phyloP scores from a whole-genome alignment of 805 yeast species.

The Candida pseudofarinosa region DNA sequence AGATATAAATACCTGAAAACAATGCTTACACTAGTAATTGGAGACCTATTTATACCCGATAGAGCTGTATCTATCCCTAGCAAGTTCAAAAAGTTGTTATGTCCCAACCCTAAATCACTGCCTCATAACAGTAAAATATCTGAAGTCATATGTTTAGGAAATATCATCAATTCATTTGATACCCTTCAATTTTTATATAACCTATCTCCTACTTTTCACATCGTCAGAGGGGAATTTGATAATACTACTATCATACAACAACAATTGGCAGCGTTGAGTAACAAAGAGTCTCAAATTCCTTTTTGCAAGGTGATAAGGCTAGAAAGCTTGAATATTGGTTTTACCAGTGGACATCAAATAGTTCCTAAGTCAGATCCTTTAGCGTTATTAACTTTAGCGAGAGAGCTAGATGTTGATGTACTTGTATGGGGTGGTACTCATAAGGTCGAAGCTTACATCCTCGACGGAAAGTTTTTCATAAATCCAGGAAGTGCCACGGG shows the following conservation, averaged over 20 bases:
- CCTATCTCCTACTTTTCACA: conserved; percentile 66
- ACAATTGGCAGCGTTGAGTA: conserved; percentile 20
- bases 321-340: conserved; percentile 75
- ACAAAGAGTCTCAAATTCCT: conserved; percentile 40
- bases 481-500: conserved; percentile 98
- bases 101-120: conserved; percentile 50
- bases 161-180: conserved; percentile 62
- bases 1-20: no score
- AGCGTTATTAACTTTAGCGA: conserved; percentile 73
- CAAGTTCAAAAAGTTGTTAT: conserved; percentile 69
- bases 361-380: conserved; percentile 88
- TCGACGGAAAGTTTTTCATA: conserved; percentile 90
- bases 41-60: conserved; percentile 88
- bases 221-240: conserved; percentile 84
- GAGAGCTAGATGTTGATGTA: conserved; percentile 89
- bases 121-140: conserved; percentile 61
- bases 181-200: conserved; percentile 62
- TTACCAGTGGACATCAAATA: conserved; percentile 77
- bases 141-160: conserved; percentile 83
- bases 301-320: conserved; percentile 59
- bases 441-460: conserved; percentile 85
- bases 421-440: conserved; percentile 92
- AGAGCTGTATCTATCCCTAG: conserved; percentile 61
- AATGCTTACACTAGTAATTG: conserved; percentile 63
- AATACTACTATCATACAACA: conserved; percentile 35